Evolutionary conservation across 176 grass and related monocot species (phyloP), one percentile per base, ranked within the genome.

Genomic region (Carex cristatella): DNA sequence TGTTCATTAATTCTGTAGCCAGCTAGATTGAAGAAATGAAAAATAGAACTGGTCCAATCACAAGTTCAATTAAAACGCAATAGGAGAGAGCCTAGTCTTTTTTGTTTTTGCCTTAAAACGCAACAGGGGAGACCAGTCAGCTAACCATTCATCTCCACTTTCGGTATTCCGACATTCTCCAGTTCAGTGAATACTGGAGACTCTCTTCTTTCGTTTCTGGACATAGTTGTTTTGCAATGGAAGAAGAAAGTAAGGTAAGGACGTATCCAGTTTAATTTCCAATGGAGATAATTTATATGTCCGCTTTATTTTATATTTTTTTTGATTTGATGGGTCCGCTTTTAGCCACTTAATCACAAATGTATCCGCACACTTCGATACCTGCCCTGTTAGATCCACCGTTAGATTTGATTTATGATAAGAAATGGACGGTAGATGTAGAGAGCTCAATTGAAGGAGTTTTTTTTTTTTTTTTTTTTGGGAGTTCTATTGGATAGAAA

Each of bases 381-480:
- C 19, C 59, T 80, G 63, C 2, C 5, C 2, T 4, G 49, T 53
- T 66, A 71, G 67, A 87, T 83, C 56, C 18, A n/a, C 86, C 86
- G 86, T 87, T 44, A 11, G 35, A 82, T 30, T 72, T 51, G 37
- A 59, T 63, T 61, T 2, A 2, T 80, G 64, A 82, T 69, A 60
- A 74, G 48, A 28, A 12, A 63, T 87, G 79, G 53, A 87, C 79
- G 79, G 86, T 49, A 31, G 66, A 87, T 83, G 28, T 61, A 32
- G 48, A 54, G 65, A 30, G 15, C 28, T 46, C 33, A 13, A 10
- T 48, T 56, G 10, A 66, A 37, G 78, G 76, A 63, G 23, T 23
- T 23, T 23, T 23, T 23, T 23, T 23, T 23, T 23, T 23, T 23
- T 23, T 23, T 23, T 23, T 23, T 23, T 23, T 23, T 23, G 23